Conservation (phyloP, 2,329 filamentous ascomycete species). For the Verticillium longisporum region DNA sequence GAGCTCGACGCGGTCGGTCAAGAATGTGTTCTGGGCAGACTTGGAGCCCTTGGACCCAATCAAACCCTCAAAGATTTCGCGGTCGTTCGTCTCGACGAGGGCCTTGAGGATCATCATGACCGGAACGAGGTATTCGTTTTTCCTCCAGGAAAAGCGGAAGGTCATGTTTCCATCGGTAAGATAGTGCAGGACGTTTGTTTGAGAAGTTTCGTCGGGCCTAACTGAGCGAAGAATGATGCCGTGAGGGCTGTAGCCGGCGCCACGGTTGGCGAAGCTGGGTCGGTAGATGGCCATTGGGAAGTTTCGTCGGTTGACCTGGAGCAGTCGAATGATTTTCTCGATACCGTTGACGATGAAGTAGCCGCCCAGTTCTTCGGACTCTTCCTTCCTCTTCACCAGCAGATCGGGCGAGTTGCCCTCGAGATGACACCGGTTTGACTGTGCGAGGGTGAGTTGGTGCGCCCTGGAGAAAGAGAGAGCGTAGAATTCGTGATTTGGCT, state of each 20-base stretch:
- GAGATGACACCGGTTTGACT: conserved; percentile 88
- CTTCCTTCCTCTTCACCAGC: conserved; percentile 83
- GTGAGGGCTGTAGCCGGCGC: conserved; percentile 78
- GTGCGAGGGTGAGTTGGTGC: neutral
- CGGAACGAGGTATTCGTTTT: conserved; percentile 93
- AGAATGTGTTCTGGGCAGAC: conserved; percentile 79
- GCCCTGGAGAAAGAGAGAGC: neutral
- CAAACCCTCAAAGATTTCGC: conserved; percentile 91
- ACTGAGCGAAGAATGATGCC: conserved; percentile 90
- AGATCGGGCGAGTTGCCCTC: conserved; percentile 76
- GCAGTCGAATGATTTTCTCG: conserved; percentile 90
- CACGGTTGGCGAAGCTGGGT: conserved; percentile 82
- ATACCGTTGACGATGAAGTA: conserved; percentile 98
- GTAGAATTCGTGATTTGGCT: conserved; percentile 15
- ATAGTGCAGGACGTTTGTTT: conserved; percentile 96
- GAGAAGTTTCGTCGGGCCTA: conserved; percentile 93
- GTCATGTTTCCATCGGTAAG: conserved; percentile 93
- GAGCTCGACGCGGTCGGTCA: conserved; percentile 90
- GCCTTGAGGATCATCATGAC: conserved; percentile 97
- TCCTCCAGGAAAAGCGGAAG: conserved; percentile 96
- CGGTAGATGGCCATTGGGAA: conserved; percentile 93
- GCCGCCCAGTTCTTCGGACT: conserved; percentile 90
- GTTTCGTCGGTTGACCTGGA: conserved; percentile 85
- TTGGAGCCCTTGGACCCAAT: conserved; percentile 72
- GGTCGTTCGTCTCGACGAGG: conserved; percentile 89